Conservation (phyloP, 2,329 filamentous ascomycete species). For the Penicillium thymicola region DNA sequence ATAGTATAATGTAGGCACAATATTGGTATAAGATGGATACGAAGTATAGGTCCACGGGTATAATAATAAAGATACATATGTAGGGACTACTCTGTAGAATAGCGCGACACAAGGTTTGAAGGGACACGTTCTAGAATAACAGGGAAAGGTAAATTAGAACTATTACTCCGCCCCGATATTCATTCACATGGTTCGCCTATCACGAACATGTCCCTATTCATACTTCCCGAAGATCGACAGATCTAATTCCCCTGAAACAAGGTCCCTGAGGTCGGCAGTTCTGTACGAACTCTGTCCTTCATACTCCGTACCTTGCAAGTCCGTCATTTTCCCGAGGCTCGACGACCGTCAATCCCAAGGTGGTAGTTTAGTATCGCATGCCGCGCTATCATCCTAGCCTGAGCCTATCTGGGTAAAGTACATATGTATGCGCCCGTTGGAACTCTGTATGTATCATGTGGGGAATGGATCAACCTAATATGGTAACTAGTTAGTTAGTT, state of each 20-base stretch:
- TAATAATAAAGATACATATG: no score
- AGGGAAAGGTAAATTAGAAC: neutral
- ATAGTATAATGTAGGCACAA: neutral
- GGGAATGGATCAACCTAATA: constrained; percentile 1
- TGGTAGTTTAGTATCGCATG: neutral
- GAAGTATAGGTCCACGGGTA: no score
- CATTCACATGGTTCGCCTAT: neutral
- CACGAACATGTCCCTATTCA: neutral
- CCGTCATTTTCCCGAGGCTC: neutral
- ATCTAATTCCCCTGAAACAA: neutral
- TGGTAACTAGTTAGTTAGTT: neutral
- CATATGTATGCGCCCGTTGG: neutral
- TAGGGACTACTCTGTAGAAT: neutral
- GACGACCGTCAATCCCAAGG: neutral
- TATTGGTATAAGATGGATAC: neutral
- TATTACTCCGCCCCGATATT: neutral
- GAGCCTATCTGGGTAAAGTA: neutral
- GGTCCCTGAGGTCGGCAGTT: neutral
- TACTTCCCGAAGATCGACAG: neutral
- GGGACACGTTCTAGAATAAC: neutral
- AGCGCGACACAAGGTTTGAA: neutral
- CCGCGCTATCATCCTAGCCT: neutral
- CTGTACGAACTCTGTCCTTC: neutral
- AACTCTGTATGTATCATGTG: neutral
- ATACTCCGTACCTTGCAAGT: neutral